These are phyloP conservation scores for Cairneyella variabilis DNA, from an alignment of 495 filamentous ascomycete species.

Conservation along the genomic window DNA sequence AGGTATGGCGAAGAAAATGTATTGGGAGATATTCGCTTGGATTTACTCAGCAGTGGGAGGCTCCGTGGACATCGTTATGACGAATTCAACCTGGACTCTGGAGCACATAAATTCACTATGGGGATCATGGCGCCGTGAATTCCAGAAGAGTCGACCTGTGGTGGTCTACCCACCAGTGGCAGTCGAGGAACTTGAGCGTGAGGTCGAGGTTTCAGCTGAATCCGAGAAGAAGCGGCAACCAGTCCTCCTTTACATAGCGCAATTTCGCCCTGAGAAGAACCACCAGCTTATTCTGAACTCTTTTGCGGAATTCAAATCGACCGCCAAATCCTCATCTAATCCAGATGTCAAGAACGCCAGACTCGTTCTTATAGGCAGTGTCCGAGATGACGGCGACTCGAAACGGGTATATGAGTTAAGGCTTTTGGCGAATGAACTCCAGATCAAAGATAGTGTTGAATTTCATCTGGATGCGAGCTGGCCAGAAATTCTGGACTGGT, in stretches of 20 bases:
- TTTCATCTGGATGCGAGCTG: slow-evolving; percentile 89
- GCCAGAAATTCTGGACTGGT: slow-evolving; percentile 76
- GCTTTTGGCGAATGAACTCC: slow-evolving; percentile 80
- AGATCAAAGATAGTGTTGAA: slow-evolving; percentile 74
- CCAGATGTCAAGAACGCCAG: slow-evolving; percentile 39
- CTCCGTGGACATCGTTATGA: slow-evolving; percentile 88
- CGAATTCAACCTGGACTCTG: slow-evolving; percentile 93
- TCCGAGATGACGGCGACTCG: slow-evolving; percentile 76
- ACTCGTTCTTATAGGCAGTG: slow-evolving; percentile 81
- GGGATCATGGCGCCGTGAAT: slow-evolving; percentile 51
- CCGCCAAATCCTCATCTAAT: slow-evolving; percentile 36
- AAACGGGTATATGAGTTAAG: slow-evolving; percentile 89
- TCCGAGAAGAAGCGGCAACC: slow-evolving; percentile 65
- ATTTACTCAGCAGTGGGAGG: slow-evolving; percentile 78
- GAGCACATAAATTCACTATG: slow-evolving; percentile 78
- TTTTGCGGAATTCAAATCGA: slow-evolving; percentile 66
- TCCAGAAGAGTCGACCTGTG: slow-evolving; percentile 43
- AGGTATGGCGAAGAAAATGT: slow-evolving; percentile 65
- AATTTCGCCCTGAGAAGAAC: slow-evolving; percentile 97
- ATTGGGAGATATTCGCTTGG: slow-evolving; percentile 82
- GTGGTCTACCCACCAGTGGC: slow-evolving; percentile 87
- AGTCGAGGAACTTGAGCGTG: slow-evolving; percentile 71
- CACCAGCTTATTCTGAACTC: slow-evolving; percentile 79
- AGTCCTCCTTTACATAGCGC: slow-evolving; percentile 84
- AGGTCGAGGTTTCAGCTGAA: slow-evolving; percentile 60